Conservation (phyloP, 2,329 filamentous ascomycete species). For the Neofusicoccum ribis region DNA sequence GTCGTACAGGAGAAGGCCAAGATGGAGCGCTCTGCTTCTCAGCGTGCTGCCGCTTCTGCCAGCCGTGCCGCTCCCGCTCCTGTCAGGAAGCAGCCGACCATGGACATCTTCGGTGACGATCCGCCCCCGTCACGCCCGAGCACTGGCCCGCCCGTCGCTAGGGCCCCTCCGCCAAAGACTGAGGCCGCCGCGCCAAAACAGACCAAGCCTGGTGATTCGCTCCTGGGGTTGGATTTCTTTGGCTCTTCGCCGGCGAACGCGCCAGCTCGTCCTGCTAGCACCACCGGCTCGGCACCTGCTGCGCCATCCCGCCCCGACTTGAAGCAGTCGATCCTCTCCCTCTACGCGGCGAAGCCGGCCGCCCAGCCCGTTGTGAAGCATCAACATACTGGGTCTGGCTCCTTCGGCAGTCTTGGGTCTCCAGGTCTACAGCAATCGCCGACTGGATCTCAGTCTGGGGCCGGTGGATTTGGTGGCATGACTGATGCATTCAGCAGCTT, state of each 20-base stretch:
- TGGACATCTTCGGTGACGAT: slow-evolving; percentile 83
- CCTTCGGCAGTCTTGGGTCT: slow-evolving; percentile 49
- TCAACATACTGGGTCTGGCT: slow-evolving; percentile 55
- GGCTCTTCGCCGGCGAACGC: slow-evolving; percentile 62
- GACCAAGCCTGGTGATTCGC: slow-evolving; percentile 77
- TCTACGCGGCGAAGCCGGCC: slow-evolving; percentile 84
- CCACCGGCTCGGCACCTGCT: slow-evolving; percentile 56
- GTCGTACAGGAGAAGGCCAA: slow-evolving; percentile 71
- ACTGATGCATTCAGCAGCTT: slow-evolving; percentile 78
- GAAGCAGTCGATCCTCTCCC: slow-evolving; percentile 94
- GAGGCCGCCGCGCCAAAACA: slow-evolving; percentile 60
- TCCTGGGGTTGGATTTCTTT: slow-evolving; percentile 91
- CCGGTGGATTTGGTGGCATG: slow-evolving; percentile 56
- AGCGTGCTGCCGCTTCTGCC: slow-evolving; percentile 47
- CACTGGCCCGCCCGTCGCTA: slow-evolving; percentile 65
- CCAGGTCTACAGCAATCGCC: slow-evolving; percentile 40
- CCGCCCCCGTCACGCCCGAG: slow-evolving; percentile 67
- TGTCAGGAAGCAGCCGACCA: slow-evolving; percentile 39
- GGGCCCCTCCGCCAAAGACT: slow-evolving; percentile 63
- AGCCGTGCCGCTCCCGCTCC: slow-evolving; percentile 33
- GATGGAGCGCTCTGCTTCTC: slow-evolving; percentile 60
- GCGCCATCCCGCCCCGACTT: slow-evolving; percentile 83
- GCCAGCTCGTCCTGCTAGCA: slow-evolving; percentile 76
- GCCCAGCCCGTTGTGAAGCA: slow-evolving; percentile 61
- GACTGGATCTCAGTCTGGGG: slow-evolving; percentile 38